phyloP scores from a whole-genome alignment of 768 basidiomycete genomes.

The Rhodotorula sphaerocarpa region DNA sequence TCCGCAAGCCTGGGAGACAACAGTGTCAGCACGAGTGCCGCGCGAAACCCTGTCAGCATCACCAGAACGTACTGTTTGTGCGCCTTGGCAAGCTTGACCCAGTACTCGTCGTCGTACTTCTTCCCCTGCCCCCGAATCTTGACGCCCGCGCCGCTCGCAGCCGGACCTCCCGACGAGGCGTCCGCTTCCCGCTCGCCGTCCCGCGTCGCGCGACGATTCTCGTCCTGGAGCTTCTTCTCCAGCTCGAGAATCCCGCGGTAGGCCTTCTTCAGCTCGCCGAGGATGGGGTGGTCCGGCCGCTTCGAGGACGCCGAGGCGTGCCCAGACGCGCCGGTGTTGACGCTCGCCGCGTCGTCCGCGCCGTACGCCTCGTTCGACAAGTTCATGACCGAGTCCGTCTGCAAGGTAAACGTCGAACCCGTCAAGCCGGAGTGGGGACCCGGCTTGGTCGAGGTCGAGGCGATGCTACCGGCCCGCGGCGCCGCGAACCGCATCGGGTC shows the following conservation, averaged over 20 bases:
- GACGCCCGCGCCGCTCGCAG: not conserved
- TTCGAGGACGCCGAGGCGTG: not conserved
- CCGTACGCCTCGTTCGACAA: not conserved
- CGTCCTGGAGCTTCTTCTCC: slow-evolving; percentile 67
- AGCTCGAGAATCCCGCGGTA: slow-evolving; percentile 74
- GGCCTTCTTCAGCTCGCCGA: slow-evolving; percentile 65
- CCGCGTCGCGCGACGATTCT: slow-evolving; percentile 66
- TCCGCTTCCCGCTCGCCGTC: slow-evolving; percentile 31
- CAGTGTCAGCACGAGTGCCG: too few relatives aligned
- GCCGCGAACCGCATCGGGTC: slow-evolving; percentile 79
- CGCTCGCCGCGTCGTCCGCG: slow-evolving; percentile 28
- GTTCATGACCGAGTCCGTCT: not conserved
- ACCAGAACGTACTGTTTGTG: slow-evolving; percentile 67
- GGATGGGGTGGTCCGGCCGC: slow-evolving; percentile 49
- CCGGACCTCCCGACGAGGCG: too few relatives aligned
- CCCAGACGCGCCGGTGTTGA: not conserved
- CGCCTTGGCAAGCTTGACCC: slow-evolving; percentile 47
- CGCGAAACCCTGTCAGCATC: slow-evolving; percentile 23
- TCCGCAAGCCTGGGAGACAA: slow-evolving; percentile 83
- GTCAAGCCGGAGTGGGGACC: slow-evolving; percentile 53
- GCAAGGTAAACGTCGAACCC: slow-evolving; percentile 9
- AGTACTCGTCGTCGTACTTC: slow-evolving; percentile 42
- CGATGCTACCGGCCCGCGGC: not conserved
- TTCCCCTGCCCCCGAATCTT: slow-evolving; percentile 10
- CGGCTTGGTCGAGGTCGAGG: slow-evolving; percentile 11